Evolutionary conservation across 805 yeast genomes (phyloP).

Genomic region (Saturnispora dispora): DNA sequence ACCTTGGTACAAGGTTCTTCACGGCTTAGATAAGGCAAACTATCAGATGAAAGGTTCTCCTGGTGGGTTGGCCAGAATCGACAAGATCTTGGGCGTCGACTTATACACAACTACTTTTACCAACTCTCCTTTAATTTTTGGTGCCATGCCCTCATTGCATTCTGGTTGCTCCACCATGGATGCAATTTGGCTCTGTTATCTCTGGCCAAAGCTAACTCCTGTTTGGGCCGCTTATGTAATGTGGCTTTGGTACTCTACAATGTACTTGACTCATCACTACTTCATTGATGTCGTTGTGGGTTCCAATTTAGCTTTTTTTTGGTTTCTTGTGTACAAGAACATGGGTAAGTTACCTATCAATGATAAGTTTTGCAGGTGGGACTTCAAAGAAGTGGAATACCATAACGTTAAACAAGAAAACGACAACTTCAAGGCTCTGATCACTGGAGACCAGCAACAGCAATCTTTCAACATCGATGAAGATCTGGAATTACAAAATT

Average conservation of each 20-base stretch:
- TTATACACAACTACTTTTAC: conserved; percentile 75
- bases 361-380: conserved; percentile 43
- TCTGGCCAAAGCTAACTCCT: conserved; percentile 64
- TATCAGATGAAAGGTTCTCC: conserved; percentile 90
- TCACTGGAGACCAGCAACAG: background rate
- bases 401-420: conserved; percentile 16
- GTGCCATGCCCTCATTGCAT: conserved; percentile 70
- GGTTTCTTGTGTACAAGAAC: conserved; percentile 62
- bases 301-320: conserved; percentile 64
- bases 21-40: conserved; percentile 85
- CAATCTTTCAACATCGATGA: conserved; percentile 3
- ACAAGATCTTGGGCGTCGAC: conserved; percentile 64
- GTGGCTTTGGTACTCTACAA: conserved; percentile 98
- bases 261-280: conserved; percentile 96
- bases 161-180: conserved; percentile 94
- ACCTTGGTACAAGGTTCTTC: conserved; percentile 86
- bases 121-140: conserved; percentile 88
- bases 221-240: conserved; percentile 69
- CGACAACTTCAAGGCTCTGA: conserved; percentile 13
- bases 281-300: conserved; percentile 93
- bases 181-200: conserved; percentile 72
- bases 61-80: conserved; percentile 90
- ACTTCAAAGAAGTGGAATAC: conserved; percentile 11
- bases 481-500: conserved; percentile 11
- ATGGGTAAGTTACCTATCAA: conserved; percentile 47